Evolutionary conservation across 169 alveolate genomes (phyloP).

Genomic region (Plasmodium vivax): DNA sequence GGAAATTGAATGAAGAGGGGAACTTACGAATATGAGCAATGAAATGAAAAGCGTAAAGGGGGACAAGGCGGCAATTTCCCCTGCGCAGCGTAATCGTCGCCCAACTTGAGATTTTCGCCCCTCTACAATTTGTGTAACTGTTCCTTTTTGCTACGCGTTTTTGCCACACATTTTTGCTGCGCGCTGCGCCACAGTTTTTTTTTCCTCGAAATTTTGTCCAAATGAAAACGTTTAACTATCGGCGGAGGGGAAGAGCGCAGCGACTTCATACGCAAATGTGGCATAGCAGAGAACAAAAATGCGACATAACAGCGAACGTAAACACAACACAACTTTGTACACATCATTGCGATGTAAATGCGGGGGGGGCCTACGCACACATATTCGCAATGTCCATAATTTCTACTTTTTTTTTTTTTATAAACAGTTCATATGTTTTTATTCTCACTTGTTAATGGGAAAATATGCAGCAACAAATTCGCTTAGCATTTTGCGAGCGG

Average conservation of each 20-base stretch:
- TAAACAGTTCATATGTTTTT: conserved; percentile 36
- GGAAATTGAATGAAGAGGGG: not conserved
- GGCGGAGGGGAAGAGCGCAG: not conserved
- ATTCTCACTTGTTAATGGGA: not conserved
- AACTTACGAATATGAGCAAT: not conserved
- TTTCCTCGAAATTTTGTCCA: conserved; percentile 13
- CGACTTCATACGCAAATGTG: not conserved
- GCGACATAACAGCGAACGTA: not conserved
- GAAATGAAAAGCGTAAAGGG: not conserved
- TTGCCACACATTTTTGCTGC: not conserved
- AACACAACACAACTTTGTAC: not conserved
- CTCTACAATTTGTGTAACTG: not conserved
- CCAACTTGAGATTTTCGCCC: not conserved
- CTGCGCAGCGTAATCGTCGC: not conserved
- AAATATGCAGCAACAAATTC: not conserved
- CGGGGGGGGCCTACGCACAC: not conserved
- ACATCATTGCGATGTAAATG: conserved; percentile 5
- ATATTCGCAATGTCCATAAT: conserved; percentile 2
- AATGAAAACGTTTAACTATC: not conserved
- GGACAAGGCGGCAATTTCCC: not conserved
- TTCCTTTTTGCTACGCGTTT: not conserved
- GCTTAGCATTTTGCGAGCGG: conserved; percentile 7
- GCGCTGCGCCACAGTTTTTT: conserved; percentile 6
- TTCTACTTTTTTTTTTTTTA: conserved; percentile 28
- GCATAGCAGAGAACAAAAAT: not conserved